phyloP scores from a whole-genome alignment of 2,329 filamentous ascomycete genomes.

The Cryphonectria radicalis region DNA sequence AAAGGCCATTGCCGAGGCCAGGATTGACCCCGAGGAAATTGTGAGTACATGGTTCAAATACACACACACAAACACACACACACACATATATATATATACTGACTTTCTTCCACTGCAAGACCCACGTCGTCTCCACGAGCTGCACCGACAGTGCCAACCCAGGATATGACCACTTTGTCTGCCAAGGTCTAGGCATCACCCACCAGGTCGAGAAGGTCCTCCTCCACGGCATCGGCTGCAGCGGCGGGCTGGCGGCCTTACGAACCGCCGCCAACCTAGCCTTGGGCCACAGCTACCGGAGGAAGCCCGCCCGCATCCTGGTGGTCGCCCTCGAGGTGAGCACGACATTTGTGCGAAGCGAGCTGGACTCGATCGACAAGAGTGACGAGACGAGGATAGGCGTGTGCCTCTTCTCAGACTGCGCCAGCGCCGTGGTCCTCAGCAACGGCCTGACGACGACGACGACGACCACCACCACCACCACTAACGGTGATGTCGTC shows the following conservation, averaged over 20 bases:
- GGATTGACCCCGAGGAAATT: slow-evolving; percentile 55
- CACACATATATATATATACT: neutral
- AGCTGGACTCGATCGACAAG: slow-evolving; percentile 65
- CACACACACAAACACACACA: neutral
- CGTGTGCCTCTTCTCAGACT: slow-evolving; percentile 70
- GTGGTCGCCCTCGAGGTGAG: slow-evolving; percentile 68
- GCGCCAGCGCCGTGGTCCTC: slow-evolving; percentile 67
- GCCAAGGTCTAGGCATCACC: slow-evolving; percentile 60
- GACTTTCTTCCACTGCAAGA: slow-evolving; percentile 38
- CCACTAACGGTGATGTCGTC: slow-evolving; percentile 22
- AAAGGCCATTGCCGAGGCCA: slow-evolving; percentile 60
- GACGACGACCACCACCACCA: slow-evolving; percentile 21
- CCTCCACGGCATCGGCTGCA: slow-evolving; percentile 69
- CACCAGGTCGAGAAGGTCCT: slow-evolving; percentile 66
- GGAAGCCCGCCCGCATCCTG: slow-evolving; percentile 64
- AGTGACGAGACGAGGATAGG: slow-evolving; percentile 67
- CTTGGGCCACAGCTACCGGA: slow-evolving; percentile 62
- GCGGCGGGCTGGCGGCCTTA: slow-evolving; percentile 64
- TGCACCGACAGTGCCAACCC: slow-evolving; percentile 73
- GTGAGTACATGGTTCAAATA: slow-evolving; percentile 15
- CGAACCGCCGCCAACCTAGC: slow-evolving; percentile 70
- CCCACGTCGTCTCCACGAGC: slow-evolving; percentile 69
- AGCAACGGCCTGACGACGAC: slow-evolving; percentile 63
- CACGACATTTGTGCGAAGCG: slow-evolving; percentile 65
- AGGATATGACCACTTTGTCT: slow-evolving; percentile 69